Evolutionary conservation across 192 early-diverging fungal species (phyloP), one percentile per base, ranked within the genome.

Genomic region (Entomortierella chlamydospora): DNA sequence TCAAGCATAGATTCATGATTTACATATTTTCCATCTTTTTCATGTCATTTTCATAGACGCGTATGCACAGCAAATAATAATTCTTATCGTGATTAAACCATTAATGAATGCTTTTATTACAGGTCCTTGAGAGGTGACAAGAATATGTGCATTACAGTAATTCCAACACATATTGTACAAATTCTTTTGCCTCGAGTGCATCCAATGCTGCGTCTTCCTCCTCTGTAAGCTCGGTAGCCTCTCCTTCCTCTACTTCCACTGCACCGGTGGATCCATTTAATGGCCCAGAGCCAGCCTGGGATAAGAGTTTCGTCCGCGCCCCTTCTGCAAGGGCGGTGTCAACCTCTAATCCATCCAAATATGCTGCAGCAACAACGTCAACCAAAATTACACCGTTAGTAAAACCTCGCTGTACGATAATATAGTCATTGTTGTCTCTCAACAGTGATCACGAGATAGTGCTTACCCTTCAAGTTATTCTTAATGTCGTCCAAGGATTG

Each of bases 401-500:
- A 54, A 23, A 29, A 29, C n/a, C 25, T 29, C 11, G 10, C 8
- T 2, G 13, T 37, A 37, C 10, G 5, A 37, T 10, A 37, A 37
- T 37, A 37, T 37, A n/a, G n/a, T n/a, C n/a, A n/a, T n/a, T n/a
- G n/a, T n/a, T n/a, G n/a, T n/a, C n/a, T n/a, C n/a, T n/a, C n/a
- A n/a, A n/a, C n/a, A n/a, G n/a, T n/a, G n/a, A n/a, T n/a, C n/a
- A n/a, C 34, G 10, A 10, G 10, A 37, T 10, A 10, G 4, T 45
- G 1, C 37, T 51, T 68, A 88, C 87, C 84, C 72, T 83, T 64
- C 58, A 89, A 65, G 39, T 83, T 73, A 8, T 37, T 69, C 47
- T 77, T 83, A 30, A 87, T 83, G 31, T 83, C 81, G 29, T 70
- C 70, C 34, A 87, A 57, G 5, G 82, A 85, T 42, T 82, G 82